Conservation (phyloP, 2,329 filamentous ascomycete species). For the Exophiala mesophila region DNA sequence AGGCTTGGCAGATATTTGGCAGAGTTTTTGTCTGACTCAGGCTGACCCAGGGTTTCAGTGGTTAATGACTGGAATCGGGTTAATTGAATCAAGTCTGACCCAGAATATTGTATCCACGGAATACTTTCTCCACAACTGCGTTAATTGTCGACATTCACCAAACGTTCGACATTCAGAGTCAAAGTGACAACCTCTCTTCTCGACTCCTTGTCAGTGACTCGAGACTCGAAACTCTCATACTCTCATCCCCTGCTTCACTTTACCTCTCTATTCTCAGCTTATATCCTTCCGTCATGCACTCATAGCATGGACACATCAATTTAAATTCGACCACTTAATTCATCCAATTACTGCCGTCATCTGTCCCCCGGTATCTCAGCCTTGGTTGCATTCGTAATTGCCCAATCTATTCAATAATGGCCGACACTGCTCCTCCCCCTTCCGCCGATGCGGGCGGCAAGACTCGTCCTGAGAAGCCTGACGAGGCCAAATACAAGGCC, state of each 20-base stretch:
- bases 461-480: slow-evolving; percentile 74
- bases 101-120: background rate
- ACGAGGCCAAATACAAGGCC: slow-evolving; percentile 78
- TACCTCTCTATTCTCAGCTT: background rate
- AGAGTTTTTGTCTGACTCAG: slow-evolving; percentile 1
- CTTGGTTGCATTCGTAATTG: slow-evolving; percentile 2
- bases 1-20: background rate
- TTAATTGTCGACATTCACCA: background rate
- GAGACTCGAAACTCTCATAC: too few relatives aligned
- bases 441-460: slow-evolving; percentile 34
- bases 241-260: too few relatives aligned
- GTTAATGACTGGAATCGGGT: too few relatives aligned
- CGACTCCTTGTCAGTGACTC: too few relatives aligned
- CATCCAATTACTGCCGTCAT: slow-evolving; percentile 8
- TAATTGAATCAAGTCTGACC: background rate
- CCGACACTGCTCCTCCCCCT: slow-evolving; percentile 31
- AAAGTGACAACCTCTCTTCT: background rate
- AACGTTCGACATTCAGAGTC: background rate
- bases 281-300: slow-evolving; percentile 1
- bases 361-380: slow-evolving; percentile 13
- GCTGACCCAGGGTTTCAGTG: too few relatives aligned
- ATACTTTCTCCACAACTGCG: slow-evolving; percentile 1
- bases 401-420: slow-evolving; percentile 32
- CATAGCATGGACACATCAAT: slow-evolving; percentile 18
- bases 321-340: slow-evolving; percentile 5